phyloP scores from a whole-genome alignment of 192 early-diverging fungal genomes.

The Dissophora globulifera region DNA sequence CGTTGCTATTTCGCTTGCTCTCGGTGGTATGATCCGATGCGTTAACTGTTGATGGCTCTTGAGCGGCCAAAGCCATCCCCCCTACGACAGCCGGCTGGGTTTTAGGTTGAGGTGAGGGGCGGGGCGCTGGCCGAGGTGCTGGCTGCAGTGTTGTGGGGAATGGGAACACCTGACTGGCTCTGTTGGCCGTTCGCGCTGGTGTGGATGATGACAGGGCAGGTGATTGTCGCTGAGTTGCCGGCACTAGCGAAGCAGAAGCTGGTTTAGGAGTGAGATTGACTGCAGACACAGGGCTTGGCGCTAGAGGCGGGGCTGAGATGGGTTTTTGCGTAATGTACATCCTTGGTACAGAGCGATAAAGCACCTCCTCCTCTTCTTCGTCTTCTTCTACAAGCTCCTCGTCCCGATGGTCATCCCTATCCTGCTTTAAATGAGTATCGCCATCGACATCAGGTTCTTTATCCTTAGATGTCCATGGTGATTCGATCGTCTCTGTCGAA shows the following conservation, averaged over 20 bases:
- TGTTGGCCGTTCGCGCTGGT: neutral
- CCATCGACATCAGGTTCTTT: neutral
- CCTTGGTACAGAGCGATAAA: constrained; percentile 26
- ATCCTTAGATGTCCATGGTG: too few species aligned
- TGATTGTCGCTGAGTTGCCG: too few species aligned
- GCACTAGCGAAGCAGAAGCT: too few species aligned
- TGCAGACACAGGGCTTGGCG: too few species aligned
- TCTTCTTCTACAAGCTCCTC: constrained; percentile 18
- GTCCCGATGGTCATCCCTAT: too few species aligned
- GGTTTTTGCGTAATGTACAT: constrained; percentile 1
- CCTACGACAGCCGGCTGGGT: constrained; percentile 10
- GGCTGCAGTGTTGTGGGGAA: constrained; percentile 28
- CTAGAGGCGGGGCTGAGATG: constrained; percentile 11
- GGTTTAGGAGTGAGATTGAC: too few species aligned
- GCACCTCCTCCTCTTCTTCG: constrained; percentile 40
- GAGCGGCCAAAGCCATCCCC: constrained; percentile 8
- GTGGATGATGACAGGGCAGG: neutral
- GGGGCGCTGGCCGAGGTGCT: constrained; percentile 17
- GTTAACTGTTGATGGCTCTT: neutral
- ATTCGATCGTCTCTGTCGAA: too few species aligned
- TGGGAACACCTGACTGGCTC: constrained; percentile 20
- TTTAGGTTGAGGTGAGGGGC: constrained; percentile 28
- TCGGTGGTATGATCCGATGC: too few species aligned
- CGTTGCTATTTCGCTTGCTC: too few species aligned
- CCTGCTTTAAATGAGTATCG: neutral